Evolutionary conservation across 805 yeast genomes (phyloP), one percentile per base, ranked within the genome.

Genomic region (Pichia insulana): DNA sequence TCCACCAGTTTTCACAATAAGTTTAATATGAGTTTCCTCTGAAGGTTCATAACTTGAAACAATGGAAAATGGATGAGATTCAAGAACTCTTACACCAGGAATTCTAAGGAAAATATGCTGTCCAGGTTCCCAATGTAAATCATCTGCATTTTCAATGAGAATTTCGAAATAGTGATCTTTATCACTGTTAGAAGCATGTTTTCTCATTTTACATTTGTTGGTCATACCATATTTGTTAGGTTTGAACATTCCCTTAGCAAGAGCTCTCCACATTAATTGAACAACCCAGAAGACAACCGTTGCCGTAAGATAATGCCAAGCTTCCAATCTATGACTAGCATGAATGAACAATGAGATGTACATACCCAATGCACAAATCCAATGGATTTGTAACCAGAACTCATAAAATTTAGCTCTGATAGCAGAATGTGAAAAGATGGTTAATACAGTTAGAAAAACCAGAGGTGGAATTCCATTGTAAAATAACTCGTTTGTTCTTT

Each of bases 1-100:
- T 3, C 55, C 57, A 43, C 66, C 63, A 0, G 76, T 70, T 26
- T 68, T 62, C 3, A 76, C 61, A 7, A 75, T 55, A 33, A 76
- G 61, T 48, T 65, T 69, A 57, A 75, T 52, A 11, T 63, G 62
- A 7, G 53, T 51, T 15, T 48, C 32, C 10, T 39, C 32, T 15
- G 33, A 37, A 17, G 48, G 56, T 1, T 54, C 52, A 18, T 50
- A 52, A 20, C 61, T 48, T 3, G 71, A 66, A 22, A 70, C 47
- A 8, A 74, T 68, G 1, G 80, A 73, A 51, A 76, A 76, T 11
- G 81, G 81, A 56, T 76, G 82, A 47, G 68, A 73, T 46, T 75
- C 78, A 17, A 73, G 49, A 18, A 73, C 57, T 32, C 66, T 59
- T 13, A 63, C 47, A 2, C 72, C 76, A 2, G 61, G 58, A 43